Percentiles rank a stretch among this genome's conserved stretches.
Evolutionary conservation across 768 basidiomycete genomes (phyloP).

Genomic region (Kwoniella newhampshirensis): DNA sequence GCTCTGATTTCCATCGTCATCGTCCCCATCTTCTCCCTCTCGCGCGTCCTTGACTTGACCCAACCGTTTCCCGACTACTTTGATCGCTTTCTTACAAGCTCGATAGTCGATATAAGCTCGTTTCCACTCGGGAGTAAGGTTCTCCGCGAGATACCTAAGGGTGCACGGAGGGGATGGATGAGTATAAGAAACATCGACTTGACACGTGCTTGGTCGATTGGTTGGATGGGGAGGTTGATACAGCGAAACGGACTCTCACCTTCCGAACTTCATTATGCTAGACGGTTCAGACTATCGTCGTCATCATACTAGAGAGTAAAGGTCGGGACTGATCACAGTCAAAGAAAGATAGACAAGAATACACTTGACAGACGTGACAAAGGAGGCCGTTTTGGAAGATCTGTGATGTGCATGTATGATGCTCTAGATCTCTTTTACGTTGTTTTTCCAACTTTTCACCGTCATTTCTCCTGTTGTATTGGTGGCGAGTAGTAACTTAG

Average conservation of each 20-base stretch:
- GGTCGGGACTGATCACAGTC: no score
- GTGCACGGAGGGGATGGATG: no score
- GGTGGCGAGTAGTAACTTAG: no score
- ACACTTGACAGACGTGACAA: no score
- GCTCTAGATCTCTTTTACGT: no score
- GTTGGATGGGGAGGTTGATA: neutral
- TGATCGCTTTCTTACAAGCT: conserved; percentile 52
- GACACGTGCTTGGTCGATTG: neutral
- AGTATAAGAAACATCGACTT: neutral
- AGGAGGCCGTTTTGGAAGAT: no score
- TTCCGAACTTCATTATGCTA: conserved; percentile 27
- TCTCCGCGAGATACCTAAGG: conserved; percentile 43
- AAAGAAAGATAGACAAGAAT: neutral
- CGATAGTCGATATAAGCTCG: conserved; percentile 54
- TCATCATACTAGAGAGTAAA: neutral
- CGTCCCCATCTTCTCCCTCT: conserved; percentile 1
- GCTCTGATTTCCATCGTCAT: conserved; percentile 47
- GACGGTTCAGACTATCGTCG: neutral
- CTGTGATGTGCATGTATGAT: no score
- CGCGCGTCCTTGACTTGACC: conserved; percentile 20
- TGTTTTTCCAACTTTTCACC: no score
- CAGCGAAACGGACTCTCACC: conserved; percentile 4
- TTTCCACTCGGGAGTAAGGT: conserved; percentile 53
- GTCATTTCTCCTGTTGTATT: no score
- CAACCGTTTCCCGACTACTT: conserved; percentile 39